Conservation (phyloP, 2,329 filamentous ascomycete species). For the Talaromyces albobiverticillius region DNA sequence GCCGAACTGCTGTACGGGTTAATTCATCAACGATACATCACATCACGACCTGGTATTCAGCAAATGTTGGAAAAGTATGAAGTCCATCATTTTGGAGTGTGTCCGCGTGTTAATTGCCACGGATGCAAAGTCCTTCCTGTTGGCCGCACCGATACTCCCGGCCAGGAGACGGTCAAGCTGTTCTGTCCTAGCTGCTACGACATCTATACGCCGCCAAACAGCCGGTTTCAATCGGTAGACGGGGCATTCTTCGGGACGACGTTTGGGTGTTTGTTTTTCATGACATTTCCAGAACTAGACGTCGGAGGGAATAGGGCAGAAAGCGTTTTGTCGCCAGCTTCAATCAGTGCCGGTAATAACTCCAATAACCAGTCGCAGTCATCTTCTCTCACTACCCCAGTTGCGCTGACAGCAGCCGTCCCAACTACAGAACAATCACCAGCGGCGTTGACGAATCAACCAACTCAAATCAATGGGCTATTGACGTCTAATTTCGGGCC, state of each 20-base stretch:
- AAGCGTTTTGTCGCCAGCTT: constrained; percentile 26
- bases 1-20: constrained; percentile 98
- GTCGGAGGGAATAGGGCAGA: constrained; percentile 68
- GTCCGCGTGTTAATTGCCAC: constrained; percentile 91
- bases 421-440: constrained; percentile 35
- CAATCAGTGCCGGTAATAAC: constrained; percentile 17
- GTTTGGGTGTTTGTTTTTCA: constrained; percentile 94
- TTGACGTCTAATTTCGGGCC: constrained; percentile 83
- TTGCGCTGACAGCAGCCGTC: constrained; percentile 24
- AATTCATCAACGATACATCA: constrained; percentile 98
- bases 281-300: constrained; percentile 96
- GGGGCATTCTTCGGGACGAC: constrained; percentile 98
- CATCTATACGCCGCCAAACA: constrained; percentile 96
- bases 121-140: constrained; percentile 88
- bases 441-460: constrained; percentile 36
- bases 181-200: constrained; percentile 97
- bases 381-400: constrained; percentile 26
- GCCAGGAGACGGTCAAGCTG: constrained; percentile 95
- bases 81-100: constrained; percentile 90
- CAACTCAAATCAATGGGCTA: constrained; percentile 73
- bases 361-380: constrained; percentile 30
- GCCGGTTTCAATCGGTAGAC: constrained; percentile 93
- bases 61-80: constrained; percentile 99
- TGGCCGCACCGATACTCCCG: constrained; percentile 88
- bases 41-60: constrained; percentile 90